Evolutionary conservation across 768 basidiomycete genomes (phyloP), one percentile per base, ranked within the genome.

Genomic region (Suillus cothurnatus): DNA sequence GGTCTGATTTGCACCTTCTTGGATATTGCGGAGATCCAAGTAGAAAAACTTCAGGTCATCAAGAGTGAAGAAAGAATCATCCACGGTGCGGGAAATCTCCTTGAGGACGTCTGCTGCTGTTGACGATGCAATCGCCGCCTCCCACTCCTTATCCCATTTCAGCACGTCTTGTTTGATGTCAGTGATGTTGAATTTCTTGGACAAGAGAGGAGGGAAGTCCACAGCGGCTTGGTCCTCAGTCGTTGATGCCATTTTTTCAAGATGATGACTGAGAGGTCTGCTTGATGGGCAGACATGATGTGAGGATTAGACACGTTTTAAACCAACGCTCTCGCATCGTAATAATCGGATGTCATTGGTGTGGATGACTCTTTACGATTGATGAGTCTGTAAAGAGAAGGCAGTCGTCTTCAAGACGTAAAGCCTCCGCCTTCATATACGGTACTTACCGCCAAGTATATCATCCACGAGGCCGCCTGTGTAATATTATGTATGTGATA

Each of bases 141-240:
- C 68, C 68, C 71, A 72, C 32, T 71, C 68, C 36, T 69, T 68
- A 62, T 71, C 65, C 71, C 71, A 72, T 23, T 61, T 66, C 28
- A 58, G 36, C 19, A 39, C 57, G 39, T 70, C 64, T 41, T 66
- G 21, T 50, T 64, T 62, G 56, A 69, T 34, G 32, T 32, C 11
- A 5, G 62, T 43, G 52, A 66, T 64, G 7, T 39, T n/a, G 28
- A 66, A 52, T 32, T 64, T 50, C 14, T 32, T 23, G 26, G 52
- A 49, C 28, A 47, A 63, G 38, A 62, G 14, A 8, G 61, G 53
- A 31, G 11, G 58, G n/a, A n/a, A 17, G 28, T 19, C 4, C 4
- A 28, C 34, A 15, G 34, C 19, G 15, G 11, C 7, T 15, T n/a
- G 6, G 55, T 23, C 55, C 31, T 36, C n/a, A 4, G 1, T 23